Conservation (phyloP, 2,329 filamentous ascomycete genomes). For the Gaeumannomyces sp. region DNA sequence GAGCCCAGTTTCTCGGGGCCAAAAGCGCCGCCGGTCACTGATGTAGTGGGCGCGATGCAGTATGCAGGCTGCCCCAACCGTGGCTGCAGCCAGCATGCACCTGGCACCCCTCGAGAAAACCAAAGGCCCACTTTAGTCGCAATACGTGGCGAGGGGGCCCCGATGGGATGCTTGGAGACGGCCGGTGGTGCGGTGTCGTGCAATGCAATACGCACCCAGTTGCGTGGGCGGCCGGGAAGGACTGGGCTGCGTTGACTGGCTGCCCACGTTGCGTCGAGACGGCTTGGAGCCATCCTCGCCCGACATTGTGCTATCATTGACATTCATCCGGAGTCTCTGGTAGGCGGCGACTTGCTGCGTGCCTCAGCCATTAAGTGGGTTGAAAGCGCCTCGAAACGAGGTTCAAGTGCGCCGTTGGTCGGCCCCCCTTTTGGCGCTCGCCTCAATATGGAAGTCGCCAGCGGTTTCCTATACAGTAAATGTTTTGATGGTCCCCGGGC, state of each 20-base stretch:
- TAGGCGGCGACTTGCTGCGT: too few species aligned
- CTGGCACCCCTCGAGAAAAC: not conserved
- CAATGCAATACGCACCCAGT: slow-evolving; percentile 1
- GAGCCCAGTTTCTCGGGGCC: not conserved
- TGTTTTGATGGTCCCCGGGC: not conserved
- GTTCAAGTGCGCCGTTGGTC: not conserved
- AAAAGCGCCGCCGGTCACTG: not conserved
- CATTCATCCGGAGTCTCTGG: not conserved
- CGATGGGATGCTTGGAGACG: not conserved
- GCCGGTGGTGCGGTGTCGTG: not conserved
- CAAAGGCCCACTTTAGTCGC: not conserved
- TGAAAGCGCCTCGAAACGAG: too few species aligned
- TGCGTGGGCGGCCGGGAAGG: not conserved
- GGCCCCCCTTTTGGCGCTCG: not conserved
- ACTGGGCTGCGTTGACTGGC: not conserved
- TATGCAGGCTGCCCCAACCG: not conserved
- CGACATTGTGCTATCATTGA: not conserved
- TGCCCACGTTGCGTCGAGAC: not conserved
- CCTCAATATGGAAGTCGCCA: not conserved
- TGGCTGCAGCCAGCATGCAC: not conserved
- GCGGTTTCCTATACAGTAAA: not conserved
- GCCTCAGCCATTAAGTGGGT: too few species aligned
- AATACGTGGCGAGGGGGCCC: not conserved
- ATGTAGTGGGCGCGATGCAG: not conserved
- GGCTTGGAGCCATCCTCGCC: too few species aligned